These are phyloP conservation scores for Senecio squalidus DNA, from an alignment of 140 eudicot genomes.

Conservation along the genomic window DNA sequence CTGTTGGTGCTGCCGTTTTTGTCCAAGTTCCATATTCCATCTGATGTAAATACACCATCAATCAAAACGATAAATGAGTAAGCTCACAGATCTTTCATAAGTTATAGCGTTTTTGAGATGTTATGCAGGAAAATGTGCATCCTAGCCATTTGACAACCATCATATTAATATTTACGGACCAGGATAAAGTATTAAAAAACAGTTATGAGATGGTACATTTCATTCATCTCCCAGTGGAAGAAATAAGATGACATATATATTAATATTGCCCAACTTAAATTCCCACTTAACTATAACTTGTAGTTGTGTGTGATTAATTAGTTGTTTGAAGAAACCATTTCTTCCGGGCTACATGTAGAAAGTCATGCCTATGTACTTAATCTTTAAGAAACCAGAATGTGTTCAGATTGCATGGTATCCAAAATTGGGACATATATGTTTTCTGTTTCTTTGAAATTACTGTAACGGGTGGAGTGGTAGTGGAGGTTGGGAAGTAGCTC, in stretches of 20 bases:
- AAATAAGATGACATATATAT: background rate
- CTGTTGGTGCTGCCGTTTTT: slow-evolving; percentile 70
- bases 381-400: background rate
- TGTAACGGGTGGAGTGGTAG: too few relatives aligned
- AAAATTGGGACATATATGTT: background rate
- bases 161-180: background rate
- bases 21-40: slow-evolving; percentile 60
- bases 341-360: background rate
- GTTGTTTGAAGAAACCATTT: too few relatives aligned
- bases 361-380: background rate
- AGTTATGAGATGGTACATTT: background rate
- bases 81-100: slow-evolving; percentile 22
- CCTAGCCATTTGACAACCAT: background rate
- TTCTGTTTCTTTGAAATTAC: too few relatives aligned
- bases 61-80: slow-evolving; percentile 39
- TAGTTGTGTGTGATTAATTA: too few relatives aligned
- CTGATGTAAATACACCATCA: slow-evolving; percentile 34
- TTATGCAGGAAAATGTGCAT: background rate
- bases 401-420: background rate
- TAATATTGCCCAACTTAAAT: too few relatives aligned
- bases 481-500: too few relatives aligned
- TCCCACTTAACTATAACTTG: too few relatives aligned
- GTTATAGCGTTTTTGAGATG: background rate
- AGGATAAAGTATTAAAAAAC: background rate
- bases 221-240: background rate